These are phyloP conservation scores for Seminavis robusta DNA, from an alignment of 108 stramenopile genomes.

Conservation along the genomic window DNA sequence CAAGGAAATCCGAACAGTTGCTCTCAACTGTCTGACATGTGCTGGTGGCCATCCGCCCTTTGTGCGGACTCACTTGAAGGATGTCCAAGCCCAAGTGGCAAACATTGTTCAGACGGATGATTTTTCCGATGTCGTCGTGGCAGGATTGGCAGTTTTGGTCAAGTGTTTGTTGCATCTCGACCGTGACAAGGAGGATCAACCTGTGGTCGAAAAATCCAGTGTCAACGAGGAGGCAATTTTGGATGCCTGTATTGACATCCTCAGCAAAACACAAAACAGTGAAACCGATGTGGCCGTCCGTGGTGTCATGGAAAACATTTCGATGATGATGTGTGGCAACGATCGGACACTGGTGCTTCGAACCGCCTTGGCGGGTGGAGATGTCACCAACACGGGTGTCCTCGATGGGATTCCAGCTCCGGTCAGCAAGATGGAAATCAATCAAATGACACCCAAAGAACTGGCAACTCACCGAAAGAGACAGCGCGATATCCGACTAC, in stretches of 20 bases:
- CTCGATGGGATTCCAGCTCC: slow-evolving; percentile 22
- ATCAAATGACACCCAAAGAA: slow-evolving; percentile 60
- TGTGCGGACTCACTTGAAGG: slow-evolving; percentile 23
- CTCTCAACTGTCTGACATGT: slow-evolving; percentile 34
- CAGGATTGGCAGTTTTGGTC: slow-evolving; percentile 55
- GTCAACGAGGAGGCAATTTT: slow-evolving; percentile 17
- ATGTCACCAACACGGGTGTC: slow-evolving; percentile 12
- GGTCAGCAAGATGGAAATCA: slow-evolving; percentile 43
- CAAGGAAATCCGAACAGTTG: slow-evolving; percentile 9
- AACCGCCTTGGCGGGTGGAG: slow-evolving; percentile 29
- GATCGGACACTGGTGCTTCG: slow-evolving; percentile 56
- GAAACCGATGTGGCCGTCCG: slow-evolving; percentile 34
- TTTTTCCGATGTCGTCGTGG: slow-evolving; percentile 39
- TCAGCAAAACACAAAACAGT: slow-evolving; percentile 6
- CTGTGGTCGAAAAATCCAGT: slow-evolving; percentile 21
- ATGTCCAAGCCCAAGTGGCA: slow-evolving; percentile 39
- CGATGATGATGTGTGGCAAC: slow-evolving; percentile 66
- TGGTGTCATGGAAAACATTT: slow-evolving; percentile 69
- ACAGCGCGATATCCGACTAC: slow-evolving; percentile 30
- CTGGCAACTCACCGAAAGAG: slow-evolving; percentile 65
- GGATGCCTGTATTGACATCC: slow-evolving; percentile 30
- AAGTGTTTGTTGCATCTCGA: slow-evolving; percentile 71
- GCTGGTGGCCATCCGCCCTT: slow-evolving; percentile 43
- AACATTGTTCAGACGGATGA: slow-evolving; percentile 18
- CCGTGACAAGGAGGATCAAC: slow-evolving; percentile 50